Evolutionary conservation across 345 rosid genomes (phyloP).

Genomic region (Linum trigynum): DNA sequence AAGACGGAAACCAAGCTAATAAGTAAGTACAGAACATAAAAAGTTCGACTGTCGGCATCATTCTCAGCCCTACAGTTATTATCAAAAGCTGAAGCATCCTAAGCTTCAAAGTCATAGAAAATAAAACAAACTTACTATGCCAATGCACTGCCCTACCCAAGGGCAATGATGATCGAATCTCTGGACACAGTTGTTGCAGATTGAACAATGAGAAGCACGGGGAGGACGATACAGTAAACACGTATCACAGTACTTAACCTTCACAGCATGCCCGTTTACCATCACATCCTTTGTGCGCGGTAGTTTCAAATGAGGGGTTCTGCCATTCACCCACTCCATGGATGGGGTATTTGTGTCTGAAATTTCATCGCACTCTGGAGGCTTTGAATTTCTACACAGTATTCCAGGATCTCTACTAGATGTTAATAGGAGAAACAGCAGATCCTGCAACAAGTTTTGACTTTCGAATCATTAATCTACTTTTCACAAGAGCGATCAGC

Average conservation of each 20-base stretch:
- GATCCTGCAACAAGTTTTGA: constrained; percentile 36
- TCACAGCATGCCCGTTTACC: constrained; percentile 59
- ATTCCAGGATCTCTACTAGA: constrained; percentile 89
- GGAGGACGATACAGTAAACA: constrained; percentile 92
- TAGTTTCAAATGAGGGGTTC: constrained; percentile 53
- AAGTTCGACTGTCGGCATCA: too few species aligned
- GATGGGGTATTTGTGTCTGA: constrained; percentile 44
- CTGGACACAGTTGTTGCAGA: constrained; percentile 86
- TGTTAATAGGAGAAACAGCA: constrained; percentile 57
- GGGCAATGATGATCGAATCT: constrained; percentile 97
- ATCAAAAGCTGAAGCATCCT: too few species aligned
- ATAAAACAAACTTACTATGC: constrained; percentile 33
- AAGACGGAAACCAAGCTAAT: neutral
- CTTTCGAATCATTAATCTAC: neutral
- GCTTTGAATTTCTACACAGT: constrained; percentile 53
- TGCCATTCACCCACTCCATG: constrained; percentile 60
- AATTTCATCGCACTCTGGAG: constrained; percentile 45
- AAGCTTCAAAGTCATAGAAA: neutral
- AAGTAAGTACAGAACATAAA: neutral
- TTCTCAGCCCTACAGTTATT: too few species aligned
- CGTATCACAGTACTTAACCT: constrained; percentile 83
- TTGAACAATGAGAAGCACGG: constrained; percentile 90
- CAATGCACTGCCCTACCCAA: constrained; percentile 98
- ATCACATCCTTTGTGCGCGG: constrained; percentile 63
- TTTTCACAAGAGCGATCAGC: neutral